Base-by-base conservation (phyloP, 129 eudicot genomes). In the Arctium minus region DNA sequence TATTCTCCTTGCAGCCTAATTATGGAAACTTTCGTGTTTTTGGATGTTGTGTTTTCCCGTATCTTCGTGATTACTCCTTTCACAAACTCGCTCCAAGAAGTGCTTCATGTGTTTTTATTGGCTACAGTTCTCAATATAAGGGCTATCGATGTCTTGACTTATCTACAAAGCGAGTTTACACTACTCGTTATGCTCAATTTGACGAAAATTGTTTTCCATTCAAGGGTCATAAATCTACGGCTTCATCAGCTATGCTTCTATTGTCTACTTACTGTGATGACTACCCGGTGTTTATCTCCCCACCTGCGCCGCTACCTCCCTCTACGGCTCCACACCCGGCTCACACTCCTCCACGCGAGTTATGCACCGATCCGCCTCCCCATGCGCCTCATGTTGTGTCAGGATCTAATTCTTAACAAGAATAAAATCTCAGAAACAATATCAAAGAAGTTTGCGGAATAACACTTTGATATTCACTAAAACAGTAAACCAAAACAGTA, bases 11-110 rank as follows among this genome's bases (percentile, higher is more conserved):
- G 27, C 27, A 22, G 27, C 27, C 27, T 79, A 32, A 64, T 35
- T 79, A 79, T 64, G 48, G 37, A 8, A 33, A 32, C 30, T 79
- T 79, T 79, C 82, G 39, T 4, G 50, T 50, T 1, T 79, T 79
- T 36, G 82, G 82, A 4, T 79, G 82, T 36, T 18, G 50, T 31
- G 82, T 79, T 8, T 79, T 22, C 22, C 82, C 82, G 33, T 79
- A 44, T 60, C 22, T 79, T 6, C 74, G 82, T 6, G 82, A 79
- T 38, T 79, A 79, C 30, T 46, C 82, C 1, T 10, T 30, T 5
- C 33, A 79, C 29, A 79, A 79, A 64, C 18, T 79, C 17, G 36
- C 46, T 11, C 73, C 73, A 1, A 48, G 82, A 18, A 79, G 82
- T 27, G 15, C n/a, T 13, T 74, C 82, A 32, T 79, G 82, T 31